Conservation (phyloP, 331 rosid genomes). For the Telfairia occidentalis region DNA sequence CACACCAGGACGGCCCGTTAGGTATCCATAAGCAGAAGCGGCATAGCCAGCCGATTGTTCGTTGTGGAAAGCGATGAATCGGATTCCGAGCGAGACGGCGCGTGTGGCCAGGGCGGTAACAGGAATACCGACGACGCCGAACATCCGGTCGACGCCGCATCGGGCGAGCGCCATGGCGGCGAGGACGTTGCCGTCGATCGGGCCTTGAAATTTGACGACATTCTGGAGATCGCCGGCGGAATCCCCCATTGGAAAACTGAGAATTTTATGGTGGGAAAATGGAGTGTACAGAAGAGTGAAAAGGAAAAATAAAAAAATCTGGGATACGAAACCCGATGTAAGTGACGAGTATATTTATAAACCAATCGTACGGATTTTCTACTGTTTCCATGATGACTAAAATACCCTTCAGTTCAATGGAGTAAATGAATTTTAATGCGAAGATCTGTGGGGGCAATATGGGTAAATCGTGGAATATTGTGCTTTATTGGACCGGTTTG, state of each 20-base stretch:
- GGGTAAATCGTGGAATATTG: not conserved
- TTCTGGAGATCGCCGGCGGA: not conserved
- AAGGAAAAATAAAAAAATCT: not conserved
- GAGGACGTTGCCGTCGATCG: constrained; percentile 55
- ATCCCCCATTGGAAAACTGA: constrained; percentile 20
- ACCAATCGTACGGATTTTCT: not conserved
- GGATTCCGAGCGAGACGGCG: constrained; percentile 68
- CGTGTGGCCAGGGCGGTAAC: constrained; percentile 82
- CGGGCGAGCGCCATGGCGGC: constrained; percentile 54
- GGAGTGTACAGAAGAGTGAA: not conserved
- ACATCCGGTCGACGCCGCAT: constrained; percentile 67
- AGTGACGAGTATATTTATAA: not conserved
- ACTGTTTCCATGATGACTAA: not conserved
- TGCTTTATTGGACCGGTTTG: not conserved
- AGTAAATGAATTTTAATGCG: not conserved
- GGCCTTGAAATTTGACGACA: not conserved
- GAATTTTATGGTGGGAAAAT: not conserved
- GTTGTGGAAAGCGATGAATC: constrained; percentile 81
- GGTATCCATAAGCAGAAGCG: constrained; percentile 88
- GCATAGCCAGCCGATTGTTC: constrained; percentile 98
- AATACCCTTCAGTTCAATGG: not conserved
- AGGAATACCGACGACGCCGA: constrained; percentile 95
- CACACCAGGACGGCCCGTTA: constrained; percentile 64
- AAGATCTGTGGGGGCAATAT: not conserved
- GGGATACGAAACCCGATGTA: not conserved